phyloP scores from a whole-genome alignment of 805 yeast species.

The Pichia rugopelliculosa region DNA sequence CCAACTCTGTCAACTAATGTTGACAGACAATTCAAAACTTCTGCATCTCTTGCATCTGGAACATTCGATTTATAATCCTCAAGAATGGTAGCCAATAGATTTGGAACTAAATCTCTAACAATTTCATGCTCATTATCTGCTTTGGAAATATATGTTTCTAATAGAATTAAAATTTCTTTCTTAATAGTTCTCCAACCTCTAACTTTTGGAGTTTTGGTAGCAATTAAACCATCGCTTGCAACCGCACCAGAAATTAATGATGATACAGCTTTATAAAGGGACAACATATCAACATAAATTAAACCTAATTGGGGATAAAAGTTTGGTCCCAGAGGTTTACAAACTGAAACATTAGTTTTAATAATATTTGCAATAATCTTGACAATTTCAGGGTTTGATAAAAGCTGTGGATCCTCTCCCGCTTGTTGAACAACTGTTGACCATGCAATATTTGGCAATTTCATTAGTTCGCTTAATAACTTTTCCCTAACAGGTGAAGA shows the following conservation, averaged over 20 bases:
- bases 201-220: conserved; percentile 91
- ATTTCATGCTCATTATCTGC: conserved; percentile 83
- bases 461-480: conserved; percentile 73
- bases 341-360: conserved; percentile 92
- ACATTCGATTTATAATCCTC: conserved; percentile 85
- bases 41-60: conserved; percentile 97
- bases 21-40: conserved; percentile 90
- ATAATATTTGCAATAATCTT: conserved; percentile 89
- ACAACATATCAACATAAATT: conserved; percentile 84
- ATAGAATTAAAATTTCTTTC: conserved; percentile 82
- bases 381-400: conserved; percentile 73
- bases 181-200: conserved; percentile 94
- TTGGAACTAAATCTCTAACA: conserved; percentile 74
- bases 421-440: conserved; percentile 79
- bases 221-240: conserved; percentile 73
- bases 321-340: conserved; percentile 89
- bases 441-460: conserved; percentile 93
- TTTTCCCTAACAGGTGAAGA: conserved; percentile 61
- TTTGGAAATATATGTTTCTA: conserved; percentile 81
- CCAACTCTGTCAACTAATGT: conserved; percentile 87
- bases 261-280: conserved; percentile 82
- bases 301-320: conserved; percentile 81
- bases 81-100: conserved; percentile 74
- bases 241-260: conserved; percentile 76
- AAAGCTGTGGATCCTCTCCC: conserved; percentile 70